Conservation (phyloP, 1,284 basidiomycete genomes). For the Puccinia hordei region DNA sequence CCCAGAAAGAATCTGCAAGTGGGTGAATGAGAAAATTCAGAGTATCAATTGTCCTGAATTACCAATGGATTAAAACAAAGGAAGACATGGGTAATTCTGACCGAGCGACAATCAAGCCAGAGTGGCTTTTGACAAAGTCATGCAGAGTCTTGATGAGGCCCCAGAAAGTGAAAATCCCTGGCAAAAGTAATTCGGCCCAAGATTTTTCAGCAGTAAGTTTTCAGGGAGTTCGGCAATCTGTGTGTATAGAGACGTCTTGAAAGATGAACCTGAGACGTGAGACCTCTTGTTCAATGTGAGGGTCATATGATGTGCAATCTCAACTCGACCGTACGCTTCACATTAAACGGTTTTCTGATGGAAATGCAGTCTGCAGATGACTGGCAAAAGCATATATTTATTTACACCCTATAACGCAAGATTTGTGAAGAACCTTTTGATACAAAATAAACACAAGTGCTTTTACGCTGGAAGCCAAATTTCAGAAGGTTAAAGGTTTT, state of each 20-base stretch:
- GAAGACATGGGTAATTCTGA: conserved; percentile 4
- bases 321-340: too few species aligned
- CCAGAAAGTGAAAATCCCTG: conserved; percentile 54
- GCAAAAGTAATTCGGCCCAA: conserved; percentile 53
- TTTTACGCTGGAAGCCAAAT: too few species aligned
- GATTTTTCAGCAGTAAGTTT: conserved; percentile 53
- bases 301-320: too few species aligned
- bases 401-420: too few species aligned
- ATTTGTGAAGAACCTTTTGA: too few species aligned
- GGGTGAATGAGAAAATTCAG: too few species aligned
- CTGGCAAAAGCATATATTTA: too few species aligned
- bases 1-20: conserved; percentile 44
- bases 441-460: too few species aligned
- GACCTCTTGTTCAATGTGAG: conserved; percentile 36
- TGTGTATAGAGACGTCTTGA: background rate
- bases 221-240: conserved; percentile 52
- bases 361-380: too few species aligned
- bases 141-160: conserved; percentile 52
- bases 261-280: background rate
- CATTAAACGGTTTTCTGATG: too few species aligned
- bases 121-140: conserved; percentile 37
- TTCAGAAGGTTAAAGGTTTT: too few species aligned
- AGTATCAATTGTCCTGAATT: background rate
- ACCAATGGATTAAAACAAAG: too few species aligned
- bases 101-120: conserved; percentile 43